These are phyloP conservation scores for Mycena crocata DNA, from an alignment of 768 basidiomycete species.

Conservation along the genomic window DNA sequence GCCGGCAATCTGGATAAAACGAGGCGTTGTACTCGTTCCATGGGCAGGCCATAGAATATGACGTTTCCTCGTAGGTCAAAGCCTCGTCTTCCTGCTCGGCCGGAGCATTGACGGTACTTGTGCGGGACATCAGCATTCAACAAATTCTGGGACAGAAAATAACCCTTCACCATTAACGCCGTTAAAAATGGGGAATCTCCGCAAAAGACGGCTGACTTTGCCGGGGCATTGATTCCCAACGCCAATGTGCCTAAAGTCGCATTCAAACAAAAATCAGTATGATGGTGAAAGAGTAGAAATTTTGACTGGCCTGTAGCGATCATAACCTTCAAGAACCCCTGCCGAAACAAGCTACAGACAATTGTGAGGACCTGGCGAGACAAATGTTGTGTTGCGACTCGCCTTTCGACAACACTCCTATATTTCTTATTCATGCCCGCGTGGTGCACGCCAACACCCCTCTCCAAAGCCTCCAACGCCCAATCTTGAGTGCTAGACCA, in stretches of 20 bases:
- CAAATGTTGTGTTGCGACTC: background rate
- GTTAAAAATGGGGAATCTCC: constrained; percentile 72
- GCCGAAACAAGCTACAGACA: constrained; percentile 64
- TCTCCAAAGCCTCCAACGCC: constrained; percentile 59
- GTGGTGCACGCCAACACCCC: constrained; percentile 80
- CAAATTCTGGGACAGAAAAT: background rate
- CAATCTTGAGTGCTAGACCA: constrained; percentile 53
- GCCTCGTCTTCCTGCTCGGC: constrained; percentile 79
- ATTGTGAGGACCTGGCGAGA: background rate
- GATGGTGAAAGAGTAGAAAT: background rate
- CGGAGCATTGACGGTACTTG: constrained; percentile 80
- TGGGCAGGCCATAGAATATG: constrained; percentile 75
- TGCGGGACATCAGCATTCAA: constrained; percentile 12
- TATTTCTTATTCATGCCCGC: constrained; percentile 76
- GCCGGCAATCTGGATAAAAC: constrained; percentile 72
- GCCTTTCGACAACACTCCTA: constrained; percentile 69
- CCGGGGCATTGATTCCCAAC: constrained; percentile 80
- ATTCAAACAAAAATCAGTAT: background rate
- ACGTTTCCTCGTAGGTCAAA: constrained; percentile 78
- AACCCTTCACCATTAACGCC: constrained; percentile 67
- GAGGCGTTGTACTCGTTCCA: constrained; percentile 73
- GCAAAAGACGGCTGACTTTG: constrained; percentile 73
- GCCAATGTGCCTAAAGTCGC: constrained; percentile 66
- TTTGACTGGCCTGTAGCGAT: constrained; percentile 66
- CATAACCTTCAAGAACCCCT: constrained; percentile 71